These are phyloP conservation scores for Anthostomella pinea DNA, from an alignment of 2,329 filamentous ascomycete species.

Conservation along the genomic window DNA sequence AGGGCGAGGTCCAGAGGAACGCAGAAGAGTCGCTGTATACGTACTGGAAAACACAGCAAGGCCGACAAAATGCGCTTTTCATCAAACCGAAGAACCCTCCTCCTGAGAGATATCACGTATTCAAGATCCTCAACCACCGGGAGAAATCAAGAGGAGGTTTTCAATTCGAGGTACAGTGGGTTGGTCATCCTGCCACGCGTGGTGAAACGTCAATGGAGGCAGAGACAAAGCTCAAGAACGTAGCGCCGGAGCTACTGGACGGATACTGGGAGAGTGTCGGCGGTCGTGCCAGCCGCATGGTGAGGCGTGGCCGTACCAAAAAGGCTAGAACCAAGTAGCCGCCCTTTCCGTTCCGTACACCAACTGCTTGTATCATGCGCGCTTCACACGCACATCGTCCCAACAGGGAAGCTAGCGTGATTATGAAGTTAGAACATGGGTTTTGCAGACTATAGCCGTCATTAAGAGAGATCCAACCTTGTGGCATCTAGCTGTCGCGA, in stretches of 20 bases:
- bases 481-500: too few species aligned
- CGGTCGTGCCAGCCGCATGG: slow-evolving; percentile 25
- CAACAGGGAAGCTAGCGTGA: too few species aligned
- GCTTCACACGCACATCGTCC: too few species aligned
- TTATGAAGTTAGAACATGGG: too few species aligned
- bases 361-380: too few species aligned
- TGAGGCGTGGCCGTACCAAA: slow-evolving; percentile 27
- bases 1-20: slow-evolving; percentile 33
- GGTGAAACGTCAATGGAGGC: slow-evolving; percentile 29
- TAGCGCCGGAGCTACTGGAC: slow-evolving; percentile 22
- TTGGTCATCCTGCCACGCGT: slow-evolving; percentile 28
- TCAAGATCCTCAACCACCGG: slow-evolving; percentile 27
- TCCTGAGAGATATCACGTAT: slow-evolving; percentile 28
- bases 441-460: too few species aligned
- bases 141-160: slow-evolving; percentile 26
- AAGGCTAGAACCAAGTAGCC: too few species aligned
- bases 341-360: too few species aligned
- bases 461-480: too few species aligned
- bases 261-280: slow-evolving; percentile 31
- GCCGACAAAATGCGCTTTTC: slow-evolving; percentile 29
- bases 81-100: slow-evolving; percentile 24
- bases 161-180: slow-evolving; percentile 33
- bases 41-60: slow-evolving; percentile 33
- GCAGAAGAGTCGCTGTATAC: slow-evolving; percentile 31
- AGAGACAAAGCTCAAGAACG: slow-evolving; percentile 28